Percentiles rank a stretch among this genome's conserved stretches.
Conservation (phyloP, 2,329 filamentous ascomycete genomes). For the Chaetomiaceae sp. region DNA sequence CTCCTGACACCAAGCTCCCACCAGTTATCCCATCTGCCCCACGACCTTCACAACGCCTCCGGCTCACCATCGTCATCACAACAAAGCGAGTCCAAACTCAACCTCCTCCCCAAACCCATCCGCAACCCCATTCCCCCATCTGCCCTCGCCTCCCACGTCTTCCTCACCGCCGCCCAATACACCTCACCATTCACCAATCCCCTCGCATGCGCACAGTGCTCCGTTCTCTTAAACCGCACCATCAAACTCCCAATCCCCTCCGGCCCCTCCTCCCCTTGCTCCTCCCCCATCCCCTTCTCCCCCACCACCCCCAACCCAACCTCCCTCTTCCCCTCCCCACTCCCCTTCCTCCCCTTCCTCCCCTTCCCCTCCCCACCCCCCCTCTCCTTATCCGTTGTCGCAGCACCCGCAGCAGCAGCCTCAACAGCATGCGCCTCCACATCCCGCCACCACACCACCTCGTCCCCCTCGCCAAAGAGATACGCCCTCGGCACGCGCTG, state of each 20-base stretch:
- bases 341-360: too few species aligned
- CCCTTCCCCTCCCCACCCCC: too few species aligned
- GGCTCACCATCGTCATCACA: not conserved
- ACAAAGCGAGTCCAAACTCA: conserved; percentile 14
- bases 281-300: not conserved
- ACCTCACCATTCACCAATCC: conserved; percentile 18
- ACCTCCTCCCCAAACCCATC: conserved; percentile 7
- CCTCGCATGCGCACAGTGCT: conserved; percentile 22
- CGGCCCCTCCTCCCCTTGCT: not conserved
- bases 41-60: not conserved
- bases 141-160: conserved; percentile 21
- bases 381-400: not conserved
- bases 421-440: conserved; percentile 20
- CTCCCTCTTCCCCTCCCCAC: too few species aligned
- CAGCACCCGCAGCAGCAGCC: not conserved
- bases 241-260: conserved; percentile 17
- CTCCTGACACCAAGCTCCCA: too few species aligned
- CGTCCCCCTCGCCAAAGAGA: conserved; percentile 23
- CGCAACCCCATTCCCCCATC: conserved; percentile 12
- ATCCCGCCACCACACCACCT: conserved; percentile 22
- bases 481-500: conserved; percentile 16
- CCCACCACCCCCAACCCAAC: not conserved
- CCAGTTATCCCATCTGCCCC: not conserved
- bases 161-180: conserved; percentile 23
- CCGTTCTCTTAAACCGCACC: conserved; percentile 20